These are phyloP conservation scores for Saksenaea vasiformis DNA, from an alignment of 371 early-diverging fungal species.

Conservation along the genomic window DNA sequence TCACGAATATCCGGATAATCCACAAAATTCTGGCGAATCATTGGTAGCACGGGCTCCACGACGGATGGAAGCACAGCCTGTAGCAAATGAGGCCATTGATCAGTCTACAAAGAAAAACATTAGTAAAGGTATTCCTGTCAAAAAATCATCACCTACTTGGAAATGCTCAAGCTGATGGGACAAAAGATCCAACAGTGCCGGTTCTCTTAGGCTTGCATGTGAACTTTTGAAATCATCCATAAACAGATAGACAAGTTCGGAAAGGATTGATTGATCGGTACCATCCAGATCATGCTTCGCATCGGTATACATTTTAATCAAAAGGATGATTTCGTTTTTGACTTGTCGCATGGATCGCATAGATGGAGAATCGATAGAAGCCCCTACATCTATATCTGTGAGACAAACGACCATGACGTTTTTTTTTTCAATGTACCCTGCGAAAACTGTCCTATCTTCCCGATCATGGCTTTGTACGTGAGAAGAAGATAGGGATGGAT, in stretches of 20 bases:
- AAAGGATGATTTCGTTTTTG: constrained; percentile 83
- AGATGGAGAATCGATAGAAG: background rate
- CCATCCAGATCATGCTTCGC: constrained; percentile 68
- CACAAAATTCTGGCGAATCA: constrained; percentile 92
- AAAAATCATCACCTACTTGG: constrained; percentile 49
- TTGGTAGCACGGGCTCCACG: constrained; percentile 85
- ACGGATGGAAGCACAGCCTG: constrained; percentile 76
- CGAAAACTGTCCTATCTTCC: background rate
- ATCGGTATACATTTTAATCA: constrained; percentile 79
- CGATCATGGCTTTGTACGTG: background rate
- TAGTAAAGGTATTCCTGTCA: background rate
- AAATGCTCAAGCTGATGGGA: constrained; percentile 71
- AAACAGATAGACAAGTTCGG: constrained; percentile 79
- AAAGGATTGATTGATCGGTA: constrained; percentile 72
- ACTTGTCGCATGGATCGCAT: constrained; percentile 65
- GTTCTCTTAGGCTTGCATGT: constrained; percentile 76
- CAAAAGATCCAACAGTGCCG: constrained; percentile 86
- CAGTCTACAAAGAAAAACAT: background rate
- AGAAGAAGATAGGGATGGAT: background rate
- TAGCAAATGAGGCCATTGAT: constrained; percentile 16
- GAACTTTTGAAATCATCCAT: constrained; percentile 78
- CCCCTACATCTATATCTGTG: background rate
- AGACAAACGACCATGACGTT: too few species aligned
- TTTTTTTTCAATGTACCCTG: background rate
- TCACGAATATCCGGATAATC: constrained; percentile 93